Evolutionary conservation across 305 asterid genomes (phyloP), one percentile per base, ranked within the genome.

Genomic region (Caryopteris hybrid): DNA sequence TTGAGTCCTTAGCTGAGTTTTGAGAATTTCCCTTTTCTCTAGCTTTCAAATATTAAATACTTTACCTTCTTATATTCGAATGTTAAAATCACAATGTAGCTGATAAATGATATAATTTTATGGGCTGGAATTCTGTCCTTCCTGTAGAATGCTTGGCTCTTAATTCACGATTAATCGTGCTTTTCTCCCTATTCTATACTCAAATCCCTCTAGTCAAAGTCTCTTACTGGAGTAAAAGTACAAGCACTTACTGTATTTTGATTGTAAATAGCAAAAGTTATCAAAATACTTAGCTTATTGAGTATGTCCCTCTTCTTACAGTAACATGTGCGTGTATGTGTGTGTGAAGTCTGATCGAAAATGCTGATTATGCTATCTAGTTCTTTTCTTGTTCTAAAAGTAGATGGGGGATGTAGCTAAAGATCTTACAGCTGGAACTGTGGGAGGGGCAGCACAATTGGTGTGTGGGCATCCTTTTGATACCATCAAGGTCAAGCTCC

Each of bases 401-500:
- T 71, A 82, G 93, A 92, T 92, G 98, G 98, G 88, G 66, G 96
- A 87, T 16, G 92, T 89, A 62, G 92, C 89, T 47, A 92, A 89
- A 80, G 98, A 92, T 78, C 88, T 92, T 58, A 52, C 86, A 14
- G 88, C 98, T 23, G 98, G 98, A 50, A 87, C 98, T 9, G 82
- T 89, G 42, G 98, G 96, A 69, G 98, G 98, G 70, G 96, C 91
- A 21, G 89, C 96, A n/a, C 96, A 89, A 50, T 74, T 92, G 87
- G 59, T 92, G 59, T 76, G 74, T 20, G 98, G 98, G 56, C 98
- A 92, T 84, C 96, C 98, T 61, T 92, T 92, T 22, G 98, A 92
- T 76, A 92, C 98, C 66, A 92, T 92, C 48, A 92, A 92, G 78
- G 98, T 92, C 66, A 92, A 89, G 87, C 96, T 92, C 79, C 98